These are phyloP conservation scores for Dactylellina drechsleri DNA, from an alignment of 2,329 filamentous ascomycete genomes.

Conservation along the genomic window DNA sequence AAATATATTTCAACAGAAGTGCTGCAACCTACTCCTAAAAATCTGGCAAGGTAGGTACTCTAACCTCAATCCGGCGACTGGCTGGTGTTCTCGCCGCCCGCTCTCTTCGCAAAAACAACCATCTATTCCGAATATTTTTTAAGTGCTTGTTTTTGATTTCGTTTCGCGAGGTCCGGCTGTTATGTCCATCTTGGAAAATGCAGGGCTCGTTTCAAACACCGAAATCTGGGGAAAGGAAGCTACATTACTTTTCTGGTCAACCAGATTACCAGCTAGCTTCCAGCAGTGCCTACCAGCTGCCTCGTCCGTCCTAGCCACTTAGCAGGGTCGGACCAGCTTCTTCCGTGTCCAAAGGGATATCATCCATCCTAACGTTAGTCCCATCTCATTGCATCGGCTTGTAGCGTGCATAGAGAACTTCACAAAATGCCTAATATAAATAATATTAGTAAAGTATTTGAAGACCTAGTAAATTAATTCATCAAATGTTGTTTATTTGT, in stretches of 20 bases:
- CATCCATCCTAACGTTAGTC: not conserved
- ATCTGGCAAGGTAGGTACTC: slow-evolving; percentile 1
- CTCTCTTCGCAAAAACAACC: too few relatives aligned
- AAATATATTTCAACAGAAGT: slow-evolving; percentile 15
- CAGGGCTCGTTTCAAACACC: slow-evolving; percentile 14
- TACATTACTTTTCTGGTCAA: not conserved
- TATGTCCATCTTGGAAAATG: not conserved
- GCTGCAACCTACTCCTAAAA: slow-evolving; percentile 29
- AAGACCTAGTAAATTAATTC: too few relatives aligned
- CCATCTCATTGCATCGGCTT: too few relatives aligned
- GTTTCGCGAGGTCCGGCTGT: slow-evolving; percentile 12
- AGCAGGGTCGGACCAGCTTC: slow-evolving; percentile 41
- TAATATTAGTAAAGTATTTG: too few relatives aligned
- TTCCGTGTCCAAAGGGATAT: slow-evolving; percentile 29
- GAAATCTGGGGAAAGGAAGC: not conserved
- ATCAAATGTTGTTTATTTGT: not conserved
- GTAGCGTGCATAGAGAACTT: too few relatives aligned
- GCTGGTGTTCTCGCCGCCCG: not conserved
- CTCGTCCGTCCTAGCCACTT: slow-evolving; percentile 46
- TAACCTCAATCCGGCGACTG: slow-evolving; percentile 46
- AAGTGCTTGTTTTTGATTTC: not conserved
- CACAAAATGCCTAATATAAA: too few relatives aligned
- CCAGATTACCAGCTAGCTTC: slow-evolving; percentile 22
- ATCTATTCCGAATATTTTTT: too few relatives aligned
- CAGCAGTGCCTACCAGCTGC: slow-evolving; percentile 32